Evolutionary conservation across 2,329 filamentous ascomycete genomes (phyloP).

Genomic region (Phyllosticta capitalensis): DNA sequence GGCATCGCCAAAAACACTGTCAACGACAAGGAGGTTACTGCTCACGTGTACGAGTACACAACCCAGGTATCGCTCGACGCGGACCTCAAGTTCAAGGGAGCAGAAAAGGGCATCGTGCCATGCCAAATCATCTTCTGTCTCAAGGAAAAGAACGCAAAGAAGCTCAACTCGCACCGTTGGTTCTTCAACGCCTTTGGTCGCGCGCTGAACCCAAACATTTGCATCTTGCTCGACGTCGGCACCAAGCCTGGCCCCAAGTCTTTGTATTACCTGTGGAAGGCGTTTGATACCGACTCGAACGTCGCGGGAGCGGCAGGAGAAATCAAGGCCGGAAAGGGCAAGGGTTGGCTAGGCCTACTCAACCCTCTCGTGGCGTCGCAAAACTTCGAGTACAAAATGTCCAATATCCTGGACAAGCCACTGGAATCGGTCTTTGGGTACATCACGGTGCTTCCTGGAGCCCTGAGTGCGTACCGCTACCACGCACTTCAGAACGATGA

Average conservation of each 20-base stretch:
- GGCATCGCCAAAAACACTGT: constrained; percentile 98
- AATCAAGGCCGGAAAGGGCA: constrained; percentile 94
- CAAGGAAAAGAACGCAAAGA: constrained; percentile 96
- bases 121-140: constrained; percentile 98
- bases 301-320: constrained; percentile 95
- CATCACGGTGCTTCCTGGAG: constrained; percentile 92
- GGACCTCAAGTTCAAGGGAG: constrained; percentile 96
- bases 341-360: constrained; percentile 68
- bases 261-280: constrained; percentile 98
- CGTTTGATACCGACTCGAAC: constrained; percentile 94
- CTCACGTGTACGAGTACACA: constrained; percentile 97
- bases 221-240: constrained; percentile 91
- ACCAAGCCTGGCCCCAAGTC: constrained; percentile 83
- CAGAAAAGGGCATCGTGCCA: constrained; percentile 96
- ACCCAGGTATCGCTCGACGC: constrained; percentile 94
- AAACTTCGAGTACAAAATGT: constrained; percentile 99
- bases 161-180: constrained; percentile 97
- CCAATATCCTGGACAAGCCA: constrained; percentile 95
- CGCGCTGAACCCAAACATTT: constrained; percentile 89
- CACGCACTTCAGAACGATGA: constrained; percentile 94
- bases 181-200: constrained; percentile 98
- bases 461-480: constrained; percentile 89
- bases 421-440: constrained; percentile 96
- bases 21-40: constrained; percentile 90
- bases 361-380: constrained; percentile 95